phyloP scores from a whole-genome alignment of 345 rosid species.

The Microcos paniculata region DNA sequence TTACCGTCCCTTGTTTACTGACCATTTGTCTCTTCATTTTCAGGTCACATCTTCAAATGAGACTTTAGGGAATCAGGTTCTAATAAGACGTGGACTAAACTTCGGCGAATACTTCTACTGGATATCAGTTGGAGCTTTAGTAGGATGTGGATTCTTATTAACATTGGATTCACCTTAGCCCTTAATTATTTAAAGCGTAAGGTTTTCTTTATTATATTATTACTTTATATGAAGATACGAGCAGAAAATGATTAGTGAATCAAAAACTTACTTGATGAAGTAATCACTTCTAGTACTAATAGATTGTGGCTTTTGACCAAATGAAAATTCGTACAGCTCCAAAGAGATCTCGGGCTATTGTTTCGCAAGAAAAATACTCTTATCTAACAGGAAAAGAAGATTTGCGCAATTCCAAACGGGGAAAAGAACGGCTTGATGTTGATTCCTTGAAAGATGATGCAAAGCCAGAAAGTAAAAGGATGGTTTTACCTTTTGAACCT shows the following conservation, averaged over 20 bases:
- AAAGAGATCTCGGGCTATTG: constrained; percentile 21
- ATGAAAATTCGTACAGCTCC: constrained; percentile 31
- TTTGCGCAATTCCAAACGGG: neutral
- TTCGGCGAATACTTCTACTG: constrained; percentile 29
- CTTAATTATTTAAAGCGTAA: constrained; percentile 33
- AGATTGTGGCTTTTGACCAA: no score
- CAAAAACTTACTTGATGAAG: neutral
- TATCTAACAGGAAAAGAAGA: constrained; percentile 36
- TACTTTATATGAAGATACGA: neutral
- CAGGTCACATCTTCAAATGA: constrained; percentile 38
- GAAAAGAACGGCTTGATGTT: constrained; percentile 26
- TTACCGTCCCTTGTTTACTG: neutral
- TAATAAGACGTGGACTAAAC: constrained; percentile 30
- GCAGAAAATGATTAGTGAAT: neutral
- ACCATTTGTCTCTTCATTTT: neutral
- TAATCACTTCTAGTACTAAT: neutral
- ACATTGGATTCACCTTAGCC: constrained; percentile 34
- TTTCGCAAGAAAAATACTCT: constrained; percentile 24
- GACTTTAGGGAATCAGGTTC: constrained; percentile 34
- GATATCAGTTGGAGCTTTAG: constrained; percentile 35
- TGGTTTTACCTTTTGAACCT: constrained; percentile 68
- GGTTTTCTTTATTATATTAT: constrained; percentile 10
- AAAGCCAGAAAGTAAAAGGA: constrained; percentile 21
- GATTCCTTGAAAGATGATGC: neutral
- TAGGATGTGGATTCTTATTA: constrained; percentile 44